Evolutionary conservation across 1,139 yeast species (phyloP), one percentile per base, ranked within the genome.

Genomic region (Kurtzmaniella quercitrusa): DNA sequence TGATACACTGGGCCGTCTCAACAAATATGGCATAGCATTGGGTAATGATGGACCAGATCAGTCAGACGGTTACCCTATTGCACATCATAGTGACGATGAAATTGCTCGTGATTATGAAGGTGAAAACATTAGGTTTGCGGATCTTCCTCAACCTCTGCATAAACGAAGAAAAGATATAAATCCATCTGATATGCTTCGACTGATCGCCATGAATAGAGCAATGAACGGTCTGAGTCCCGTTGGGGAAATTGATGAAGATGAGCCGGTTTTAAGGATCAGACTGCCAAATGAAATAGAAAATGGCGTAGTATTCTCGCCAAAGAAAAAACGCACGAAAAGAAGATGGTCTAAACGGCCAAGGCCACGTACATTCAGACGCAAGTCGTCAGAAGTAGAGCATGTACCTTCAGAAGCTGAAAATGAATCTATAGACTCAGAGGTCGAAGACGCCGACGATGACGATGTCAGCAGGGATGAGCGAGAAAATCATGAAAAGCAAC

Each of bases 171-270:
- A 71, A 18, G 82, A 82, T 34, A 68, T 86, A 9, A 82, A 82
- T 28, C 96, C 96, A 1, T 80, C 85, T 41, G 96, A 89, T 56
- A 84, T 89, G 82, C 84, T 73, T 56, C 74, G 84, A 64, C 88
- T 96, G 1, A 84, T 88, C 50, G 83, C 88, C 41, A 81, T 88
- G 82, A 71, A 74, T 42, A 70, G 71, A 41, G 75, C 75, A 33
- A 57, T 11, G 47, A 51, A 20, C 12, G 20, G 19, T 20, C 26
- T 30, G 33, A 12, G 14, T 14, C n/a, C 37, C 22, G 15, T 12
- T 19, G 20, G 17, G 3, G 59, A 49, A 16, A 49, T 49, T 17
- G 59, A 53, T n/a, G 82, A 81, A 26, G 83, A 82, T 32, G 96
- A 91, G 2, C 96, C 95, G 9, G 89, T 94, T 0, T 66, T 91